These are phyloP conservation scores for Yamagishiella unicocca DNA, from an alignment of 139 green algal species.

Conservation along the genomic window DNA sequence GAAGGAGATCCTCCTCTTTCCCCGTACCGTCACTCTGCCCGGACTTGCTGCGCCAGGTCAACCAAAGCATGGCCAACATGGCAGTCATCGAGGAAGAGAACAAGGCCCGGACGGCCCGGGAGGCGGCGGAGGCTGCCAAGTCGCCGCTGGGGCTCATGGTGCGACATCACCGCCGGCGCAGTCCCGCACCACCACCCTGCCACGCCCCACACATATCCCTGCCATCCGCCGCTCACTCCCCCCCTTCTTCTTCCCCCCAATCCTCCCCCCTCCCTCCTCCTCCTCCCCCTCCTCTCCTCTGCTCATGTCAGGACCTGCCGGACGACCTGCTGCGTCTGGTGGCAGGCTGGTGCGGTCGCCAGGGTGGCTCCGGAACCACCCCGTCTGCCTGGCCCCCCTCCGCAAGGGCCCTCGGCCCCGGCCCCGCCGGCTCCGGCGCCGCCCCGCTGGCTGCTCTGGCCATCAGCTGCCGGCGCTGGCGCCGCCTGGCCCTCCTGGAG, in stretches of 20 bases:
- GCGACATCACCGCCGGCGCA: neutral
- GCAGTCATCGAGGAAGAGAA: constrained; percentile 37
- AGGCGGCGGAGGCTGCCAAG: neutral
- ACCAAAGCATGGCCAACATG: constrained; percentile 52
- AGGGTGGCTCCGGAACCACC: neutral
- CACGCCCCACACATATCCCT: neutral
- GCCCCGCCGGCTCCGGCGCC: neutral
- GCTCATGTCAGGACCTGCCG: constrained; percentile 7
- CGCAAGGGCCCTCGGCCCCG: neutral
- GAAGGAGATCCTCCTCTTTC: neutral
- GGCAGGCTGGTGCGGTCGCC: neutral
- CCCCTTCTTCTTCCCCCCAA: neutral
- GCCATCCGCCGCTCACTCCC: neutral
- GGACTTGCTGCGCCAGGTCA: neutral
- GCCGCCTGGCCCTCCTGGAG: neutral
- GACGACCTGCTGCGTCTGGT: constrained; percentile 29
- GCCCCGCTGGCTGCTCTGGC: neutral
- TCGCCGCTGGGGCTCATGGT: neutral
- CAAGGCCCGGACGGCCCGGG: neutral
- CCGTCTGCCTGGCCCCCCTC: neutral
- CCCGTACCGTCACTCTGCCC: neutral
- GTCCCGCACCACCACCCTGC: neutral
- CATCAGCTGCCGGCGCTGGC: constrained; percentile 11
- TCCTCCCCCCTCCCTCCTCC: neutral
- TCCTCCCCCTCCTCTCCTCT: neutral